A percentile compares a stretch with the other conserved stretches of the same genome.
phyloP scores from a whole-genome alignment of 441 rosid genomes.

The Euphorbia corollata region DNA sequence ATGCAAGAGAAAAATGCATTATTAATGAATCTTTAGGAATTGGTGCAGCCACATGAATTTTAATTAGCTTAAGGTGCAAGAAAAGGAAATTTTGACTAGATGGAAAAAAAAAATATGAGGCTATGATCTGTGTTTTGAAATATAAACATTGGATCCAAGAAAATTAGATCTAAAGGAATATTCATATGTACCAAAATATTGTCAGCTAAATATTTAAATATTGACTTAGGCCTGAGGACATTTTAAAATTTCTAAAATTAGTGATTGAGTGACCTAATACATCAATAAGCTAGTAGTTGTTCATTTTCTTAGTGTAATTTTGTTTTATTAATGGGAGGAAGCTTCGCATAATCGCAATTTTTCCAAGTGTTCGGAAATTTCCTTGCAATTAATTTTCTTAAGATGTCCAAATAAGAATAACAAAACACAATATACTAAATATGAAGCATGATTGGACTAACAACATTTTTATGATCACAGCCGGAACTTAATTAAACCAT shows the following conservation, averaged over 20 bases:
- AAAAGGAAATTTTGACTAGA: not conserved
- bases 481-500: no score
- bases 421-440: no score
- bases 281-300: not conserved
- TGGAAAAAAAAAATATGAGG: not conserved
- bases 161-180: slow-evolving; percentile 5
- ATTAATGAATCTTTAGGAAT: no score
- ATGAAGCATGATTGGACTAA: no score
- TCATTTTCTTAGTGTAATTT: not conserved
- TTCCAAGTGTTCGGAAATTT: not conserved
- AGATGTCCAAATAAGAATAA: not conserved
- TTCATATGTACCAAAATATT: not conserved
- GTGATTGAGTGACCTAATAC: not conserved
- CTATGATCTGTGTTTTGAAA: not conserved
- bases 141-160: slow-evolving; percentile 6
- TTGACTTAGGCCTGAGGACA: not conserved
- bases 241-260: not conserved
- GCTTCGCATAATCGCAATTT: not conserved
- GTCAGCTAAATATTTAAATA: not conserved
- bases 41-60: not conserved
- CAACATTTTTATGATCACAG: no score
- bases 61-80: not conserved
- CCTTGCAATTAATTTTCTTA: not conserved
- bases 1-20: no score
- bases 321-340: not conserved